These are phyloP conservation scores for Scheffersomyces spartinae DNA, from an alignment of 805 yeast species.

Conservation along the genomic window DNA sequence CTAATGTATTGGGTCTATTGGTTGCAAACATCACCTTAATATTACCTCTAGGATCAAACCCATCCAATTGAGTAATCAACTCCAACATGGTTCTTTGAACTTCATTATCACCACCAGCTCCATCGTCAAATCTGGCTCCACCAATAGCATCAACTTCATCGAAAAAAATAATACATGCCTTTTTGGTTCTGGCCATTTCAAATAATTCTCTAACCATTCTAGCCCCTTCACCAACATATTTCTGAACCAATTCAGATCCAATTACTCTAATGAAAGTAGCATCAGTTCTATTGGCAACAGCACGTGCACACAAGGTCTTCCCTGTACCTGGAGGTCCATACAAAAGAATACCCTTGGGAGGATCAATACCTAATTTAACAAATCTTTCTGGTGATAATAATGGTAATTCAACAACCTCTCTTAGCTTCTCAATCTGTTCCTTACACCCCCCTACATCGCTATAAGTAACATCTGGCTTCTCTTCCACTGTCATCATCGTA, in stretches of 20 bases:
- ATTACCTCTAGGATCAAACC: constrained; percentile 97
- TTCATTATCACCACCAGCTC: constrained; percentile 99
- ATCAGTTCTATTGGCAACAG: constrained; percentile 98
- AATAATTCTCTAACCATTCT: constrained; percentile 98
- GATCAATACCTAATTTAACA: constrained; percentile 94
- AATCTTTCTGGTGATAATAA: constrained; percentile 91
- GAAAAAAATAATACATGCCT: constrained; percentile 94
- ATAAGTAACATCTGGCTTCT: constrained; percentile 97
- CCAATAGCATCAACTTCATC: constrained; percentile 99
- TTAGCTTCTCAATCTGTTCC: constrained; percentile 91
- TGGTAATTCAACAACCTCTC: constrained; percentile 95
- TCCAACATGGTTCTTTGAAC: constrained; percentile 99
- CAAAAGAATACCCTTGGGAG: constrained; percentile 93
- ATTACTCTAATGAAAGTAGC: constrained; percentile 97
- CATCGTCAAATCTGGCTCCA: constrained; percentile 99
- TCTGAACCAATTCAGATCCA: constrained; percentile 96
- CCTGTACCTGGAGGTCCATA: constrained; percentile 99
- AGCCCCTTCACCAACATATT: constrained; percentile 99
- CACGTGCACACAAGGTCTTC: constrained; percentile 95
- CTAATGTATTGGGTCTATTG: constrained; percentile 94
- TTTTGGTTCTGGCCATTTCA: constrained; percentile 98
- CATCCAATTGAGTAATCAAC: constrained; percentile 93
- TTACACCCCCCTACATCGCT: constrained; percentile 98
- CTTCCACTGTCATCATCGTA: constrained; percentile 99
- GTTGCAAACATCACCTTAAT: constrained; percentile 99